Percentiles rank a stretch among this genome's conserved stretches.
These are phyloP conservation scores for Mucor circinelloides DNA, from an alignment of 371 early-diverging fungal species.

Conservation along the genomic window DNA sequence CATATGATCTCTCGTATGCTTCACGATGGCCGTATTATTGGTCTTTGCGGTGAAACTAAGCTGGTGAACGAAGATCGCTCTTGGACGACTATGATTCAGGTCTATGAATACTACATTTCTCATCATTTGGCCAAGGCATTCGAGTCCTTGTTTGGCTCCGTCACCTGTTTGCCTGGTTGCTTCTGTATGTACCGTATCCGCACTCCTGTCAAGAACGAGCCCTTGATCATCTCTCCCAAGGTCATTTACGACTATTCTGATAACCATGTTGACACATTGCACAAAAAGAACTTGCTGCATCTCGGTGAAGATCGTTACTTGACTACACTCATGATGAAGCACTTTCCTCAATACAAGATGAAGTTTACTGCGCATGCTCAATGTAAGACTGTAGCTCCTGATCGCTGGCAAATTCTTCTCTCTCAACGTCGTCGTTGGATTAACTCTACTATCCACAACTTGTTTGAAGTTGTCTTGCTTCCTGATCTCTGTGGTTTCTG, in stretches of 20 bases:
- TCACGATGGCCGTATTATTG: conserved; percentile 89
- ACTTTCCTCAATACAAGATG: conserved; percentile 97
- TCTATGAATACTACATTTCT: conserved; percentile 98
- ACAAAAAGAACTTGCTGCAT: conserved; percentile 87
- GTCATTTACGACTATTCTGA: conserved; percentile 96
- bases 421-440: conserved; percentile 95
- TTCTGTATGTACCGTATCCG: conserved; percentile 96
- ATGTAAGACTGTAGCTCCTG: conserved; percentile 98
- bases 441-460: conserved; percentile 97
- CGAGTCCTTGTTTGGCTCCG: conserved; percentile 98
- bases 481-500: conserved; percentile 94
- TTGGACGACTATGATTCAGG: conserved; percentile 98
- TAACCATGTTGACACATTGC: conserved; percentile 94
- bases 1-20: conserved; percentile 88
- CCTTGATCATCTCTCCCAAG: conserved; percentile 89
- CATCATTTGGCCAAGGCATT: conserved; percentile 98
- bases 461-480: conserved; percentile 87
- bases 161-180: conserved; percentile 96
- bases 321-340: conserved; percentile 97
- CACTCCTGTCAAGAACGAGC: conserved; percentile 80
- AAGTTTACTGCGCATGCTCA: conserved; percentile 96
- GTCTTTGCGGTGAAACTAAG: conserved; percentile 92
- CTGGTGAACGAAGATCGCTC: conserved; percentile 87
- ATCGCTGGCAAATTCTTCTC: conserved; percentile 90
- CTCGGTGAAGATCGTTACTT: conserved; percentile 87